Base-by-base conservation (phyloP, 2,329 filamentous ascomycete genomes). In the Elsinoe australis region DNA sequence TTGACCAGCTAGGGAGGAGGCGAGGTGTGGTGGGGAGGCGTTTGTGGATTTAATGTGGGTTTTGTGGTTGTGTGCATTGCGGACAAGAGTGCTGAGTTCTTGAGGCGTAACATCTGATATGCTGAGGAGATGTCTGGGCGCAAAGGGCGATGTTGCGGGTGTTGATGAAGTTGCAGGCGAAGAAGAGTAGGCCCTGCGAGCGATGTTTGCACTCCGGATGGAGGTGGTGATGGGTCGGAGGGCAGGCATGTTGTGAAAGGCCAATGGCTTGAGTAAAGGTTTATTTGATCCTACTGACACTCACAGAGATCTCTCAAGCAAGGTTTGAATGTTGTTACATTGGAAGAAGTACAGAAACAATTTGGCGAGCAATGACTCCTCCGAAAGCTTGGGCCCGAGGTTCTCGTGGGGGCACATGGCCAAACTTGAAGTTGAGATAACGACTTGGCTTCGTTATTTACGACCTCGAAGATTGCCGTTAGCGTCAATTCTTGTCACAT, bases 91-190 rank as follows among this genome's bases (percentile, higher is more conserved):
- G 26, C 81, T 79, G 59, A 98, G 80, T 68, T 98, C 92, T 36
- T 75, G 69, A 5, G 87, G 76, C 1, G 82, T 82, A 51, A 98
- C 76, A 62, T 98, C 89, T 47, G 82, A 81, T 60, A 95, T 95
- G 48, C 88, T 94, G 68, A 95, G 82, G 46, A 98, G 75, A 73
- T 96, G 90, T 55, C 92, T 83, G 41, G 87, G 85, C 15, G 77
- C 71, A 59, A 76, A 76, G 8, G 76, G 73, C 4, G 78, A 77
- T 47, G 72, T 74, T 18, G 62, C 61, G 54, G 53, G 64, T 51
- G 57, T 56, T 15, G 58, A 51, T 56, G 63, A 57, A 49, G 17
- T 56, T 50, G 41, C 52, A 52, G 39, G 48, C 24, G 54, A 53
- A 51, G 51, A 55, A 51, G 57, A 51, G 59, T 54, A 54, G 35